Evolutionary conservation across 768 basidiomycete species (phyloP).

Genomic region (Kwoniella sp.): DNA sequence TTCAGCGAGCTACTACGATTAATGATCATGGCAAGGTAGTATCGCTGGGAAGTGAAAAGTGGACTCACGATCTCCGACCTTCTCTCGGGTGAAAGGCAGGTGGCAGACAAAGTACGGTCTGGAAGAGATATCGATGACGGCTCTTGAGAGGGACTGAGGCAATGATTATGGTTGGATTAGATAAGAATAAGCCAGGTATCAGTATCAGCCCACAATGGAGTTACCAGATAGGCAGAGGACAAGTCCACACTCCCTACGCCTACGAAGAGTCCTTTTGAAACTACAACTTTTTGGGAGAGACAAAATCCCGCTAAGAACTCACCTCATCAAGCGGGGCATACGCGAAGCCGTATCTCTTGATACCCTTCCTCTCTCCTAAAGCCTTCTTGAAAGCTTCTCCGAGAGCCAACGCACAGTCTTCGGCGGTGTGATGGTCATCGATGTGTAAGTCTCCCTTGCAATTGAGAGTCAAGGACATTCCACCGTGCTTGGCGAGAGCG

Average conservation of each 20-base stretch:
- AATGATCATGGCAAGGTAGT: no score
- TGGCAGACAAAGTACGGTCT: slow-evolving; percentile 94
- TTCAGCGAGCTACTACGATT: no score
- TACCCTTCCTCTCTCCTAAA: slow-evolving; percentile 89
- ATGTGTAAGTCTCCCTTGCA: slow-evolving; percentile 96
- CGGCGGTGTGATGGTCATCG: slow-evolving; percentile 98
- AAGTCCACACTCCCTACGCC: no score
- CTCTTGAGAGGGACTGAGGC: slow-evolving; percentile 81
- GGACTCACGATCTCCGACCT: slow-evolving; percentile 62
- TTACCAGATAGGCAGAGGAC: slow-evolving; percentile 5
- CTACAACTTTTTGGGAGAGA: no score
- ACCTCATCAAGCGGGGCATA: slow-evolving; percentile 98
- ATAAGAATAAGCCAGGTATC: no score
- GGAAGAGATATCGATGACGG: slow-evolving; percentile 97
- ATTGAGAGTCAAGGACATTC: slow-evolving; percentile 85
- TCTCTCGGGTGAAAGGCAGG: slow-evolving; percentile 60
- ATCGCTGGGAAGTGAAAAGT: no score
- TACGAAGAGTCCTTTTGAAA: no score
- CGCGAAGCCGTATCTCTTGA: slow-evolving; percentile 91
- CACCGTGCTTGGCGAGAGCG: slow-evolving; percentile 93
- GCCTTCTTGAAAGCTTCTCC: slow-evolving; percentile 85
- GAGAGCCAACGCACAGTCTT: slow-evolving; percentile 66
- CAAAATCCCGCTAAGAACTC: no score
- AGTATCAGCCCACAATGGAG: not conserved
- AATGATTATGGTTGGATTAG: not conserved